Base-by-base conservation (phyloP, 2,329 filamentous ascomycete species). In the Colletotrichum costaricense region DNA sequence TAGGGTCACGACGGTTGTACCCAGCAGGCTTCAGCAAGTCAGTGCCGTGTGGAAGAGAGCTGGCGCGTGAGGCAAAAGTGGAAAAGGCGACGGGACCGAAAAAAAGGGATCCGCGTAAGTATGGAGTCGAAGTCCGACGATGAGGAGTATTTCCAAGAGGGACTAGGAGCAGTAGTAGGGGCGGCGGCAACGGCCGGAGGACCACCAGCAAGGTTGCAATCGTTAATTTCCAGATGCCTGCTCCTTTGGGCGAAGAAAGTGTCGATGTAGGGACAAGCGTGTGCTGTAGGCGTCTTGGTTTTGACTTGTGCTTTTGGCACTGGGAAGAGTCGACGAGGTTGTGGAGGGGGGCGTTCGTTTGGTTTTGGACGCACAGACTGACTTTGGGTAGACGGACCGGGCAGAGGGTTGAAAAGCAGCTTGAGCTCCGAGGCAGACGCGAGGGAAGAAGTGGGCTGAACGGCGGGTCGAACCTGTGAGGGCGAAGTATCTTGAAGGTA, bases 191-290 rank as follows among this genome's bases (percentile, higher is more conserved):
- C 59, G 70, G 70, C 63, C 67, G 38, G 59, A 42, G 42, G 16
- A 67, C 54, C 70, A 72, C 70, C 70, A 72, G 72, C 72, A 71
- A 74, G 70, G 75, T 76, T 74, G 71, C 74, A 76, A 57, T 64
- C 59, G 63, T 69, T 76, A 76, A 76, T 76, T 76, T 74, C 75
- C 75, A 74, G 67, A 72, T 67, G 67, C 72, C 72, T 75, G 75
- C 35, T 58, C 63, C 38, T 69, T 63, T 54, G 63, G 57, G 38
- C 46, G 60, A 64, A 55, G 54, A 62, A 57, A 67, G 52, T 57
- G 58, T 72, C 58, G 72, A 74, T 35, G 67, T 55, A 54, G 66
- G 35, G 38, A 62, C 58, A 28, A 28, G 52, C 57, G 66, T 33
- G 26, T 33, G 42, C 60, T 49, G 22, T 24, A 28, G 49, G 49